These are phyloP conservation scores for Ambispora gerdemannii DNA, from an alignment of 192 early-diverging fungal species.

Conservation along the genomic window DNA sequence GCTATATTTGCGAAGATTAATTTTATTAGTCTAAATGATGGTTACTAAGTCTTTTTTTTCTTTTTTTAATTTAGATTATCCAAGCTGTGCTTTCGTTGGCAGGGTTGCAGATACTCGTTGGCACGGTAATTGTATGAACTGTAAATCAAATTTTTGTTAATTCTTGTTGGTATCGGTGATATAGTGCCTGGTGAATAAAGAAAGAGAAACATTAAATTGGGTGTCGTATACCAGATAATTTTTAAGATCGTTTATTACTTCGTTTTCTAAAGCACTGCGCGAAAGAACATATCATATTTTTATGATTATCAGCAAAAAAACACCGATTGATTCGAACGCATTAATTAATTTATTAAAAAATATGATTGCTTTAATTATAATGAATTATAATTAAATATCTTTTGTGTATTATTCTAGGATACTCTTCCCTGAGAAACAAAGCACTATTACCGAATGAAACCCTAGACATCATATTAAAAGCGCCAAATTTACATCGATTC, in stretches of 20 bases:
- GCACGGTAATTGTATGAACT: no score
- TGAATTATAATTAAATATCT: no score
- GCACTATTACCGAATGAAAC: constrained; percentile 66
- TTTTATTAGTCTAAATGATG: no score
- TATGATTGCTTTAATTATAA: neutral
- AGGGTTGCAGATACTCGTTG: constrained; percentile 58
- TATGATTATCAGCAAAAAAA: constrained; percentile 63
- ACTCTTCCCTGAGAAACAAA: constrained; percentile 26
- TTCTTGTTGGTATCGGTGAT: constrained; percentile 97
- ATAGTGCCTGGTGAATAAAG: constrained; percentile 84
- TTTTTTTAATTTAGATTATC: no score
- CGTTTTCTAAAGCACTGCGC: constrained; percentile 89
- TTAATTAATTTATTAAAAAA: neutral
- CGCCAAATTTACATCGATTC: constrained; percentile 60
- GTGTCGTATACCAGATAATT: constrained; percentile 93
- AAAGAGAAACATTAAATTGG: constrained; percentile 81
- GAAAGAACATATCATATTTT: constrained; percentile 22
- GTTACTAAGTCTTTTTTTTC: no score
- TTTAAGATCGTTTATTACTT: constrained; percentile 93
- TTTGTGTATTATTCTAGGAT: neutral
- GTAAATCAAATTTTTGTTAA: no score
- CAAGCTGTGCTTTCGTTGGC: constrained; percentile 89
- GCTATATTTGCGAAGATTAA: no score
- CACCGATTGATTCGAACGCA: constrained; percentile 48
- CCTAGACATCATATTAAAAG: constrained; percentile 43